Base-by-base conservation (phyloP, 768 basidiomycete genomes). In the Pleurotus djamor region DNA sequence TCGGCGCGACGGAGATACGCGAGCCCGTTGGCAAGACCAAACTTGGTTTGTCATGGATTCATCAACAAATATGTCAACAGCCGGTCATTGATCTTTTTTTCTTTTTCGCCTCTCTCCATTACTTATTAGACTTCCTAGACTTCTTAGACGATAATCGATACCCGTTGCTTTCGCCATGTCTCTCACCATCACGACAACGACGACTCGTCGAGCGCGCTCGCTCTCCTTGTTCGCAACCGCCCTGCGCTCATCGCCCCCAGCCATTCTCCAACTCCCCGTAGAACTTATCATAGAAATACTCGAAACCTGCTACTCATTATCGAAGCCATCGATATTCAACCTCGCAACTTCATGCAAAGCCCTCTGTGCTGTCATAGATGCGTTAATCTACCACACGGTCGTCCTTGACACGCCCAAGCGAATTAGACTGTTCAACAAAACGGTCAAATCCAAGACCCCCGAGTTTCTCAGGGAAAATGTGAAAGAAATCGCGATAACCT, bases 241-340 rank as follows among this genome's bases (percentile, higher is more conserved):
- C 4, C 45, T 63, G 9, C 57, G 44, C 44, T 37, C 63, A 48
- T 60, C 52, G 34, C 37, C 36, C 12, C 41, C 52, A 16, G 37
- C 52, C 7, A 37, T 78, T 45, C 65, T 74, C 52, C 64, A 65
- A 50, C 64, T 79, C 8, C 79, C 79, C 16, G 58, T 69, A 6
- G 79, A 80, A 64, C 66, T 80, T 43, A 63, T 72, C 12, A 63
- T 77, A 28, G 63, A 67, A 34, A 75, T 80, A 47, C 63, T 78
- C 21, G 74, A 77, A 63, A 58, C 69, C 14, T 68, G 71, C n/a
- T 67, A 77, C 13, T 52, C 63, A 5, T 62, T 67, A 5, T 67
- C 66, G 41, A 68, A 69, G 32, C 71, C 74, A n/a, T 66, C 58
- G 35, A 62, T 64, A 49, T 64, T 77, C 33, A 69, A 72, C 52